Percentiles rank a stretch among this genome's conserved stretches.
phyloP scores from a whole-genome alignment of 306 rosid genomes.

The Prunus dulcis region DNA sequence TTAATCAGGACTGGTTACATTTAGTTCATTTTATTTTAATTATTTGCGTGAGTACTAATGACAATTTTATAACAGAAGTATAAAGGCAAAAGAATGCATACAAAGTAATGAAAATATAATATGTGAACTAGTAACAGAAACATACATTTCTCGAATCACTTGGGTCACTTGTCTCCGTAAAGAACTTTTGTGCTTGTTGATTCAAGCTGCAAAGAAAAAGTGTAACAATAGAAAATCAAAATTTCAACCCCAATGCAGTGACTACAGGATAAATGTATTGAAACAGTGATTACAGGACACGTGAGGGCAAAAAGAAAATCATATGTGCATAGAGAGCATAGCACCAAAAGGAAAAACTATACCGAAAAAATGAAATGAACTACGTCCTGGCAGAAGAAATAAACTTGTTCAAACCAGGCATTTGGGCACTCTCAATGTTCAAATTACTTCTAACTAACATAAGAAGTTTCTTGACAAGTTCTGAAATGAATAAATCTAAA shows the following conservation, averaged over 20 bases:
- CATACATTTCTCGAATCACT: slow-evolving; percentile 85
- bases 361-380: background rate
- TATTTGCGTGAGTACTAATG: background rate
- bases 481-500: background rate
- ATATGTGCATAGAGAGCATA: background rate
- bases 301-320: background rate
- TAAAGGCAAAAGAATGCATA: background rate
- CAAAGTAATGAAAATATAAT: slow-evolving; percentile 7
- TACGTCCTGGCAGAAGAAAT: background rate
- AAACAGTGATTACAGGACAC: background rate
- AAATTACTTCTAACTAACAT: background rate
- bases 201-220: slow-evolving; percentile 69
- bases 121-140: slow-evolving; percentile 29
- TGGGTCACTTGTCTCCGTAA: slow-evolving; percentile 68
- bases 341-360: background rate
- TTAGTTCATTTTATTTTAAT: background rate
- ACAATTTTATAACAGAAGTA: background rate
- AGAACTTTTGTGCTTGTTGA: slow-evolving; percentile 82
- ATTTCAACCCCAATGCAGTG: slow-evolving; percentile 18
- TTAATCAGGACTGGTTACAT: background rate
- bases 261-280: background rate
- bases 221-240: slow-evolving; percentile 24
- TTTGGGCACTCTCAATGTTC: background rate
- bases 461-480: background rate
- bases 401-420: background rate